Evolutionary conservation across 202 grass and related monocot genomes (phyloP), one percentile per base, ranked within the genome.

Genomic region (Schoenoplectus triqueter): DNA sequence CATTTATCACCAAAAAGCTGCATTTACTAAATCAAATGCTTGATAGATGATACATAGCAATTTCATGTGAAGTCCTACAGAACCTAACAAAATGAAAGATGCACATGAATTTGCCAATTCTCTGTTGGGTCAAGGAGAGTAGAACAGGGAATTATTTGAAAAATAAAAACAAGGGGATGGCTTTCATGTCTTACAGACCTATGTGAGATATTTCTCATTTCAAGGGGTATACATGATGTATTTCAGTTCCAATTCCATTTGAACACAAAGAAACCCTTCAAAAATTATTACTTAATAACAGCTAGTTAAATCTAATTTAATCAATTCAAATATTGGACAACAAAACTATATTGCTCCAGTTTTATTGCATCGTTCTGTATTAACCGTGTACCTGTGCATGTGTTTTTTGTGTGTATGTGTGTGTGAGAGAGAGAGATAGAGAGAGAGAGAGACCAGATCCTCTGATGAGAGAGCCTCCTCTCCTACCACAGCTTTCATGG

Each of bases 401-500:
- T 4, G 15, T 50, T 19, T 20, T 20, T 10, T 77, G 73, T 7
- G 10, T 4, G 73, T 78, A 21, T 31, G 62, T 81, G 78, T 48
- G 15, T 11, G 79, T 14, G 60, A 31, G 79, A 13, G 61, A 18
- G 65, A 40, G 22, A 10, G 64, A 8, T 18, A 3, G 15, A 19
- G 75, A 56, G 47, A 84, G 66, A 52, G 21, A 81, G 59, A 47
- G 1, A 99, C 97, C 91, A 99, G 74, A 90, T 99, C 97, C 80
- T 99, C 97, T 10, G 97, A 99, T 21, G 93, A 99, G 46, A 99
- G 97, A 2, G 97, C 97, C 85, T 99, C 97, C 87, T 99, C 97
- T 85, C 97, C 97, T 15, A 99, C 97, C 6, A 99, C 97, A 49
- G 97, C 97, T 89, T 99, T 99, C 97, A 99, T 99, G 67, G 97